Conservation (phyloP, 495 filamentous ascomycete species). For the Neurospora sp. region DNA sequence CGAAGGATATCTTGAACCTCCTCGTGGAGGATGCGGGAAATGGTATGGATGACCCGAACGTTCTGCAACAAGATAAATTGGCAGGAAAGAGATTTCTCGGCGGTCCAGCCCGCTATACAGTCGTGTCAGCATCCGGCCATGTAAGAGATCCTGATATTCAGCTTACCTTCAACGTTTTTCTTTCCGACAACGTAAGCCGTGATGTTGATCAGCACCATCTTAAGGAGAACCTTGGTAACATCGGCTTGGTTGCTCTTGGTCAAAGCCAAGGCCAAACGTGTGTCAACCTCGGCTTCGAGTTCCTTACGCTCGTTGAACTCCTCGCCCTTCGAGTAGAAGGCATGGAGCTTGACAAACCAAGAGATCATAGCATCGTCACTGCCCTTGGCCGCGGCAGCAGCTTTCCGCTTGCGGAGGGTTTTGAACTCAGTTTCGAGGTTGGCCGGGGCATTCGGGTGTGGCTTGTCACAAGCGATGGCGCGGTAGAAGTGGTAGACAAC, state of each 20-base stretch:
- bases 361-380: conserved; percentile 43
- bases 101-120: conserved; percentile 24
- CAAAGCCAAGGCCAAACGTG: conserved; percentile 61
- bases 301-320: conserved; percentile 65
- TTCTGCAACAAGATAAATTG: conserved; percentile 74
- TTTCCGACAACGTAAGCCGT: conserved; percentile 66
- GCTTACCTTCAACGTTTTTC: conserved; percentile 51
- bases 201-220: conserved; percentile 78
- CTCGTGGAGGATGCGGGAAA: conserved; percentile 57
- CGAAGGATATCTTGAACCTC: conserved; percentile 16
- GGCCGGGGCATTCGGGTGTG: conserved; percentile 56
- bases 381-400: conserved; percentile 9
- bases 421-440: conserved; percentile 80
- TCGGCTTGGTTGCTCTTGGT: conserved; percentile 34
- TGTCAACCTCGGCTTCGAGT: conserved; percentile 76
- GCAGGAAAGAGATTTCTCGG: conserved; percentile 42
- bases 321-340: conserved; percentile 65
- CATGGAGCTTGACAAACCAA: conserved; percentile 86
- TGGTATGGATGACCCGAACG: conserved; percentile 64
- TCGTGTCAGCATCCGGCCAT: conserved; percentile 13
- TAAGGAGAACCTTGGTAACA: conserved; percentile 57
- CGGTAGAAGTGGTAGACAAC: conserved; percentile 86
- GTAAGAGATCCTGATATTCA: neutral
- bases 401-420: conserved; percentile 34
- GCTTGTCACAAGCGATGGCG: conserved; percentile 59